A percentile compares a stretch with the other conserved stretches of the same genome.
Conservation (phyloP, 257 asterid species). For the Capsicum chinense region DNA sequence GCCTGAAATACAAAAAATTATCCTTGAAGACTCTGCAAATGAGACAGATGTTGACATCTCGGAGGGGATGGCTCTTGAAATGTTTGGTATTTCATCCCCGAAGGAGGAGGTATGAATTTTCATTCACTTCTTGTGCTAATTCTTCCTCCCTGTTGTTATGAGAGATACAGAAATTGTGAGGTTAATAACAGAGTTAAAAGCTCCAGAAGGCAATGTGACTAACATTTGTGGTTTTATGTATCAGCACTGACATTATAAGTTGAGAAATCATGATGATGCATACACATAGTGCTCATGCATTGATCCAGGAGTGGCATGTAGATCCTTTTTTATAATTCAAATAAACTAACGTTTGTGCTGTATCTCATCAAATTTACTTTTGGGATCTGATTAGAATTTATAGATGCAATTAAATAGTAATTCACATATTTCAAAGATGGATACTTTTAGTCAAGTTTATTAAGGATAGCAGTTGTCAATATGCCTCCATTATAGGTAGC, state of each 20-base stretch:
- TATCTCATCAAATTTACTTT: constrained; percentile 18
- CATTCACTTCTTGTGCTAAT: background rate
- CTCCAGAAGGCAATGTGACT: background rate
- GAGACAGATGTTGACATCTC: constrained; percentile 70
- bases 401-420: constrained; percentile 10
- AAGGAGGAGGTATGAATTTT: constrained; percentile 66
- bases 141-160: background rate
- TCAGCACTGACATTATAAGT: background rate
- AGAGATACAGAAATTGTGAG: background rate
- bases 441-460: constrained; percentile 10
- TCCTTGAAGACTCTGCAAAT: constrained; percentile 38
- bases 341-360: background rate
- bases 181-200: background rate
- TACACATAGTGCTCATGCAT: background rate
- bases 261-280: background rate
- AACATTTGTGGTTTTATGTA: background rate
- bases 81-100: constrained; percentile 69
- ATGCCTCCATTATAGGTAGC: constrained; percentile 14
- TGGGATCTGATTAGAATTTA: background rate
- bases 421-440: background rate
- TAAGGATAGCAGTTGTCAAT: background rate
- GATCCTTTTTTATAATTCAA: background rate
- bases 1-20: constrained; percentile 39
- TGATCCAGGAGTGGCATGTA: constrained; percentile 20
- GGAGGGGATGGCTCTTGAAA: constrained; percentile 75